A percentile compares a stretch with the other conserved stretches of the same genome.
Conservation (phyloP, 2,329 filamentous ascomycete species). For the Aureobasidium sp. region DNA sequence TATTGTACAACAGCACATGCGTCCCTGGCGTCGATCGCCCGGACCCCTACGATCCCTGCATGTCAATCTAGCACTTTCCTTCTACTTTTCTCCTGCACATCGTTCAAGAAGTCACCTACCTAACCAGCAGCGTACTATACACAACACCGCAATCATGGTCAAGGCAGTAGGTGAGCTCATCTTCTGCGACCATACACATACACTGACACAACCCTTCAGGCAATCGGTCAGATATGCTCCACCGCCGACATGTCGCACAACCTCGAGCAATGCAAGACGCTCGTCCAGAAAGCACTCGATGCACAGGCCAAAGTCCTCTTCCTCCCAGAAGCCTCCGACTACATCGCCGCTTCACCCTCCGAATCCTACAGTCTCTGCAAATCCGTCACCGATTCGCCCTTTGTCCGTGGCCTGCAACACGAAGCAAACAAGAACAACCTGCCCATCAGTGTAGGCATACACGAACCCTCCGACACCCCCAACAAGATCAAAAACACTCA, state of each 20-base stretch:
- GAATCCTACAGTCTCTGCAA: slow-evolving; percentile 66
- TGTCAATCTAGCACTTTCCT: neutral
- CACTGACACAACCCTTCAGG: slow-evolving; percentile 46
- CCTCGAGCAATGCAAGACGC: slow-evolving; percentile 65
- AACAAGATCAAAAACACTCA: slow-evolving; percentile 56
- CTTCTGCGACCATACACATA: neutral
- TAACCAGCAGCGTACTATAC: neutral
- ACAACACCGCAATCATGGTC: slow-evolving; percentile 21
- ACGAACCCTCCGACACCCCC: slow-evolving; percentile 56
- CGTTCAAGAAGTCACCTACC: neutral
- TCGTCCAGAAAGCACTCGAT: slow-evolving; percentile 64
- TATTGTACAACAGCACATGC: neutral
- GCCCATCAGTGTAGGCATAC: slow-evolving; percentile 79
- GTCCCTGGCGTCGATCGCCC: slow-evolving; percentile 8
- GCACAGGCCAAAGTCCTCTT: slow-evolving; percentile 60
- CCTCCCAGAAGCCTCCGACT: slow-evolving; percentile 86
- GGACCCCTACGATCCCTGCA: neutral
- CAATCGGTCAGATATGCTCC: slow-evolving; percentile 83
- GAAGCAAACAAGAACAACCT: slow-evolving; percentile 59
- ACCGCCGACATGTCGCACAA: slow-evolving; percentile 73
- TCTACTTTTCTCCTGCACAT: neutral
- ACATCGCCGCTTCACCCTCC: slow-evolving; percentile 63
- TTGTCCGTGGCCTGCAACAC: slow-evolving; percentile 66
- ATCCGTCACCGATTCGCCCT: slow-evolving; percentile 58
- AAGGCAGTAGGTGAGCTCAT: slow-evolving; percentile 20